These are phyloP conservation scores for Epichloe gansuensis DNA, from an alignment of 2,329 filamentous ascomycete species.

Conservation along the genomic window DNA sequence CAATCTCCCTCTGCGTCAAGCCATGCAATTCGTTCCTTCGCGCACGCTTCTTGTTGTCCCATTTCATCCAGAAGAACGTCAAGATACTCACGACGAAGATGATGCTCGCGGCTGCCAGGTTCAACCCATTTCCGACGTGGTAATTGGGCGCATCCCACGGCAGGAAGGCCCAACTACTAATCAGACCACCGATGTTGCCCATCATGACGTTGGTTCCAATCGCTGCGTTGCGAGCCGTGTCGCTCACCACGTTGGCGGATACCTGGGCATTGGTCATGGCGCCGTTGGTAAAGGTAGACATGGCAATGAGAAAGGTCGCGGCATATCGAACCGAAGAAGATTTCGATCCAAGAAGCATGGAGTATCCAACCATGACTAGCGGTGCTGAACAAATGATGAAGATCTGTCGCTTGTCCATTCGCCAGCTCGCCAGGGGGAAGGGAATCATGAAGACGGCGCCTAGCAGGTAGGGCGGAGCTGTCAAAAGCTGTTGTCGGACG, in stretches of 20 bases:
- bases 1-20: constrained; percentile 36
- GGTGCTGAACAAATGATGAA: constrained; percentile 49
- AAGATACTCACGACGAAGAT: constrained; percentile 36
- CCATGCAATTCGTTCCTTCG: constrained; percentile 35
- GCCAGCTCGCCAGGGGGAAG: constrained; percentile 48
- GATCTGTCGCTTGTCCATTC: constrained; percentile 43
- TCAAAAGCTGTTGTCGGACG: constrained; percentile 54
- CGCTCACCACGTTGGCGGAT: constrained; percentile 57
- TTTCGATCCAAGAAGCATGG: constrained; percentile 51
- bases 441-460: constrained; percentile 54
- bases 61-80: constrained; percentile 46
- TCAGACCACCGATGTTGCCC: constrained; percentile 57
- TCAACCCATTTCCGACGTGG: constrained; percentile 58
- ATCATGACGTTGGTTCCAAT: constrained; percentile 58
- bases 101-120: constrained; percentile 42
- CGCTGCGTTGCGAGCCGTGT: constrained; percentile 53
- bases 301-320: constrained; percentile 56
- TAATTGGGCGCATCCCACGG: constrained; percentile 52
- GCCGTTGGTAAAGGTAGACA: constrained; percentile 50
- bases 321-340: constrained; percentile 47
- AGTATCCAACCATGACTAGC: constrained; percentile 55
- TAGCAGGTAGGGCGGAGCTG: constrained; percentile 57
- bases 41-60: constrained; percentile 38
- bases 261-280: constrained; percentile 54
- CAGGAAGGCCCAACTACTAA: constrained; percentile 53